Percentiles rank a stretch among this genome's conserved stretches.
These are phyloP conservation scores for Daucus carota DNA, from an alignment of 129 eudicot genomes.

Conservation along the genomic window DNA sequence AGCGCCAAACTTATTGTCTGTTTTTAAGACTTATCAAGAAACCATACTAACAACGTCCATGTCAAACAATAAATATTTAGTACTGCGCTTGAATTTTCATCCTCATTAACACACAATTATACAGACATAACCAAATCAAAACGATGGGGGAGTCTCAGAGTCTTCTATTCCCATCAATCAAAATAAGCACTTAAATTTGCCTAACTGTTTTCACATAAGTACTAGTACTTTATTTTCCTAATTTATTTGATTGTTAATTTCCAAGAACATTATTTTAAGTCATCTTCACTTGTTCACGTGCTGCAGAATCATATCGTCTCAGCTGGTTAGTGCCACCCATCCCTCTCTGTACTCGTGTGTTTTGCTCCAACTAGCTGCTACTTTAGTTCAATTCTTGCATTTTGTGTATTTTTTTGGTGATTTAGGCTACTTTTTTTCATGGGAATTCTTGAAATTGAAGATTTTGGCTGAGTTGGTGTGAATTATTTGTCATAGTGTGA, in stretches of 20 bases:
- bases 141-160: too few species aligned
- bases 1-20: too few species aligned
- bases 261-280: background rate
- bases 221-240: too few species aligned
- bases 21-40: too few species aligned
- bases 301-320: constrained; percentile 8
- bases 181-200: background rate
- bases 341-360: background rate
- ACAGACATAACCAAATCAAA: too few species aligned
- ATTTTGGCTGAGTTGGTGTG: background rate
- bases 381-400: background rate
- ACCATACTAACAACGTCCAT: too few species aligned
- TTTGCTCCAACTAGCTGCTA: background rate
- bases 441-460: background rate
- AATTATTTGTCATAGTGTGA: background rate
- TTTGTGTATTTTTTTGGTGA: background rate
- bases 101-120: too few species aligned
- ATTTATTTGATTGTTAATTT: background rate
- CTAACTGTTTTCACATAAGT: background rate
- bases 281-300: constrained; percentile 9
- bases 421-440: background rate
- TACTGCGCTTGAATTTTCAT: too few species aligned
- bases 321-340: background rate
- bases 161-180: background rate
- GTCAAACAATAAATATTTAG: too few species aligned